phyloP scores from a whole-genome alignment of 2,329 filamentous ascomycete species.

The Chalaropsis ovoidea region DNA sequence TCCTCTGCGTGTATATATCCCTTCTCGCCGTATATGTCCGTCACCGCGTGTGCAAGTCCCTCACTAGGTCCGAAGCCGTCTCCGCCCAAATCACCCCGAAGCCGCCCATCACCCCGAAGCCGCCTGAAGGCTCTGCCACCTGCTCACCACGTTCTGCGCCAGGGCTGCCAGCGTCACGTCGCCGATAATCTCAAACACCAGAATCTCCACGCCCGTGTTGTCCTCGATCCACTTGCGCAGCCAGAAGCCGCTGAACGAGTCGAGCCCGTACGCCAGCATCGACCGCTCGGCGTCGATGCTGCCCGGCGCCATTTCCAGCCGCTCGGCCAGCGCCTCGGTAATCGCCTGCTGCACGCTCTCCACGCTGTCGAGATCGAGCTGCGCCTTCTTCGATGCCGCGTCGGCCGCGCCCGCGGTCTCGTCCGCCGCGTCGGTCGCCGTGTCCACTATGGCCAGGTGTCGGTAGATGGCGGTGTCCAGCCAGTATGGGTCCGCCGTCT shows the following conservation, averaged over 20 bases:
- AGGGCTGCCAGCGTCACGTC: constrained; percentile 36
- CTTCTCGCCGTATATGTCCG: background rate
- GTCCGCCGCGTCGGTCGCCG: constrained; percentile 23
- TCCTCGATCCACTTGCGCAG: constrained; percentile 43
- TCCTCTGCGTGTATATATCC: background rate
- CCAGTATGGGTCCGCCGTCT: constrained; percentile 46
- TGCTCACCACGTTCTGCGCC: constrained; percentile 32
- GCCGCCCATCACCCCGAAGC: background rate
- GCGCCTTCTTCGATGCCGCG: constrained; percentile 28
- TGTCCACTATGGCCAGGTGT: constrained; percentile 41
- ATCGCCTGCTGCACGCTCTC: constrained; percentile 32
- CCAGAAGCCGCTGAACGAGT: constrained; percentile 45
- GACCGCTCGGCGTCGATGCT: constrained; percentile 38
- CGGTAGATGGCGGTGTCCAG: constrained; percentile 41
- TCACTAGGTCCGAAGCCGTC: background rate
- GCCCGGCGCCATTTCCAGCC: constrained; percentile 37
- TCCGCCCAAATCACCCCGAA: background rate
- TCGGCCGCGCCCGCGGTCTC: background rate
- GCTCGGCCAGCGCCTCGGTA: constrained; percentile 29
- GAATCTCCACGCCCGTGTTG: constrained; percentile 38
- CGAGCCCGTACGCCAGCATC: constrained; percentile 41
- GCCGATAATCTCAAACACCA: constrained; percentile 41
- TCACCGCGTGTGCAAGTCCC: background rate
- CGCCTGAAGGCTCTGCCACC: constrained; percentile 28
- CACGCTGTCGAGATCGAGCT: constrained; percentile 28